These are phyloP conservation scores for Acrocalymma vagum DNA, from an alignment of 2,329 filamentous ascomycete species.

Conservation along the genomic window DNA sequence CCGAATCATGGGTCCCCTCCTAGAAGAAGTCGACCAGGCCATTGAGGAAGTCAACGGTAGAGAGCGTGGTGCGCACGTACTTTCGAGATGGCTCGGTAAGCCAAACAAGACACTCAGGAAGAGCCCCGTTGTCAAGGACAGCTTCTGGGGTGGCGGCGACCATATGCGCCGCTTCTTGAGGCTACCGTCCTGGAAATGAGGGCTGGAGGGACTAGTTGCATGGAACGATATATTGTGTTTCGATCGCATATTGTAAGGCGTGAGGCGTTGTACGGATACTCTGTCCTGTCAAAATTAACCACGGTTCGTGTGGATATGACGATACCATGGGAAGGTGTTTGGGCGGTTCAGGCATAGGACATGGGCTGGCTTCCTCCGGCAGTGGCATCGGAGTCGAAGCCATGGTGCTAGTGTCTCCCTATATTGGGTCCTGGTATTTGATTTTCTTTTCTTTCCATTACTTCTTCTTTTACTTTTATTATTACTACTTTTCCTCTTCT, in stretches of 20 bases:
- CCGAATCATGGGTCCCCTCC: constrained; percentile 42
- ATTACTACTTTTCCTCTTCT: constrained; percentile 18
- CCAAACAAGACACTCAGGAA: constrained; percentile 23
- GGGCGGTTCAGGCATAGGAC: constrained; percentile 15
- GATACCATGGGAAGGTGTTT: constrained; percentile 10
- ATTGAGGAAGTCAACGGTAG: constrained; percentile 30
- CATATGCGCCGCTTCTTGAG: constrained; percentile 47
- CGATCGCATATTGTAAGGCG: not conserved
- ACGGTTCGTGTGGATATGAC: constrained; percentile 12
- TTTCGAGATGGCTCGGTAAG: constrained; percentile 44
- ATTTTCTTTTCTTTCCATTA: constrained; percentile 6
- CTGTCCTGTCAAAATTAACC: constrained; percentile 22
- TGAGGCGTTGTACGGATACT: constrained; percentile 10
- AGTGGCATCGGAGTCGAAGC: constrained; percentile 17
- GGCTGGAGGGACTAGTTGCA: constrained; percentile 11
- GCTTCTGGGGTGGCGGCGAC: constrained; percentile 44
- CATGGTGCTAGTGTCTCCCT: constrained; percentile 9
- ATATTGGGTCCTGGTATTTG: constrained; percentile 9
- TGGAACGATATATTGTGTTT: constrained; percentile 4
- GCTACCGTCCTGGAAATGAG: constrained; percentile 42
- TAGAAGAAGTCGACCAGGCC: constrained; percentile 40
- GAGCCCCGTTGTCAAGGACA: constrained; percentile 38
- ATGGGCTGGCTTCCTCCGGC: constrained; percentile 39
- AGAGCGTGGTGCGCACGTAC: constrained; percentile 28
- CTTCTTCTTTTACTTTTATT: constrained; percentile 4